These are phyloP conservation scores for Raffaelea arxii DNA, from an alignment of 2,329 filamentous ascomycete species.

Conservation along the genomic window DNA sequence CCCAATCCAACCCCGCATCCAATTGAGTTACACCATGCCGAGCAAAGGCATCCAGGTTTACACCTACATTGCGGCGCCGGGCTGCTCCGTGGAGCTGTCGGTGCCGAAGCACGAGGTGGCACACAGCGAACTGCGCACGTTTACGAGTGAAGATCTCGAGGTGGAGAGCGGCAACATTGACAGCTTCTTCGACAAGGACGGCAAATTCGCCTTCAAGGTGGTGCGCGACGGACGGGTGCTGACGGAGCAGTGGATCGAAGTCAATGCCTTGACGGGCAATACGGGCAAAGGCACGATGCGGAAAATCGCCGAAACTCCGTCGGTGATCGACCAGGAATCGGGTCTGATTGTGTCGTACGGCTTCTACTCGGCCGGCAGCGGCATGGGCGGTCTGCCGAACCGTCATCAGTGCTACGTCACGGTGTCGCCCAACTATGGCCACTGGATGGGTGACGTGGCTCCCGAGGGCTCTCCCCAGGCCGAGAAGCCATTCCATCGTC, in stretches of 20 bases:
- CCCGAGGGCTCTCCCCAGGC: conserved; percentile 27
- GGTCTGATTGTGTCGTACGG: conserved; percentile 33
- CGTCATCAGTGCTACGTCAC: conserved; percentile 35
- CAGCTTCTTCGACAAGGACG: conserved; percentile 30
- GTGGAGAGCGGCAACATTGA: conserved; percentile 32
- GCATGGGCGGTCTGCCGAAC: conserved; percentile 29
- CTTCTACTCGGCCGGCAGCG: conserved; percentile 37
- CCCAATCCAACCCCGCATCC: neutral
- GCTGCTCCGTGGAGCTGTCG: conserved; percentile 31
- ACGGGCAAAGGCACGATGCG: conserved; percentile 29
- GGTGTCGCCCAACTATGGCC: conserved; percentile 29
- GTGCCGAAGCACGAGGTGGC: conserved; percentile 29
- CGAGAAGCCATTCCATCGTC: conserved; percentile 27
- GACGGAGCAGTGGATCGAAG: conserved; percentile 31
- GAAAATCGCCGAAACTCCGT: conserved; percentile 21
- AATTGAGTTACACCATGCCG: conserved; percentile 22
- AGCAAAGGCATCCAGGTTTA: conserved; percentile 29
- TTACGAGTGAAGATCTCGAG: conserved; percentile 30
- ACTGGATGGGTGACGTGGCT: conserved; percentile 33
- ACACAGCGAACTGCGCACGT: conserved; percentile 22
- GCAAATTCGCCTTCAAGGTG: conserved; percentile 32
- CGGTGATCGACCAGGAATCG: conserved; percentile 20
- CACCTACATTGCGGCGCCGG: conserved; percentile 28
- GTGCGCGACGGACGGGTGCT: conserved; percentile 25
- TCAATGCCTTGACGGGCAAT: conserved; percentile 35